Evolutionary conservation across 2,329 filamentous ascomycete species (phyloP).

Genomic region (Ophioceras dolichostomum): DNA sequence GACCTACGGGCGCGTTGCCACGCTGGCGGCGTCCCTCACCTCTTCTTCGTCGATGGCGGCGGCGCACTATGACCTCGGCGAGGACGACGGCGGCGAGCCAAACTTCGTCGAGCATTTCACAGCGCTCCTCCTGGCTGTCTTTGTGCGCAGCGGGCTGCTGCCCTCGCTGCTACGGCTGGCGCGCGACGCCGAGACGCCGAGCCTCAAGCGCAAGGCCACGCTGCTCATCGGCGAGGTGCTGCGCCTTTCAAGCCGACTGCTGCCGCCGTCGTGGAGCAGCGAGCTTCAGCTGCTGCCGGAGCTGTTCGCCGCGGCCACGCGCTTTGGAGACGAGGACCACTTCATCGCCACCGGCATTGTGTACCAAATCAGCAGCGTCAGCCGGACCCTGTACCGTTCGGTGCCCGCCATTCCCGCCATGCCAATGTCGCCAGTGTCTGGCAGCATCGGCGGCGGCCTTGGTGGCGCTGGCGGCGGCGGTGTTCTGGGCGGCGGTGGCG

Average conservation of each 20-base stretch:
- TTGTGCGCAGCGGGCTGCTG: constrained; percentile 71
- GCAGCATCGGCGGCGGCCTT: constrained; percentile 19
- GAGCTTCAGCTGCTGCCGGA: constrained; percentile 81
- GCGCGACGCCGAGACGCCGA: constrained; percentile 53
- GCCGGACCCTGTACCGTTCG: constrained; percentile 78
- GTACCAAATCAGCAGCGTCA: constrained; percentile 97
- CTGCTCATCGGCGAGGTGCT: constrained; percentile 83
- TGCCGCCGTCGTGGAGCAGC: constrained; percentile 73
- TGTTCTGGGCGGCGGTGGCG: background rate
- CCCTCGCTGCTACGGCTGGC: constrained; percentile 50
- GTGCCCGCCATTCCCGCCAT: no score
- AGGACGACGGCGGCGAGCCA: constrained; percentile 59
- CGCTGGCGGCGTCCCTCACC: constrained; percentile 48
- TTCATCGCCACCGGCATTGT: constrained; percentile 82
- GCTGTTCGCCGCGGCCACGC: constrained; percentile 64
- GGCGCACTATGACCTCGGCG: constrained; percentile 35
- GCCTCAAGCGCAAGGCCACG: constrained; percentile 77
- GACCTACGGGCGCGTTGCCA: constrained; percentile 90
- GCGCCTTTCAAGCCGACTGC: constrained; percentile 73
- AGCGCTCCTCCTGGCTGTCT: constrained; percentile 70
- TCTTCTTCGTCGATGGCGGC: background rate
- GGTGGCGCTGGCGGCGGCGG: background rate
- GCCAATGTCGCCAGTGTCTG: no score
- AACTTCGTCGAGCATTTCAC: constrained; percentile 93
- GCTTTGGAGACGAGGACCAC: constrained; percentile 58